These are phyloP conservation scores for Moesziomyces aphidis DNA, from an alignment of 1,284 basidiomycete genomes.

Conservation along the genomic window DNA sequence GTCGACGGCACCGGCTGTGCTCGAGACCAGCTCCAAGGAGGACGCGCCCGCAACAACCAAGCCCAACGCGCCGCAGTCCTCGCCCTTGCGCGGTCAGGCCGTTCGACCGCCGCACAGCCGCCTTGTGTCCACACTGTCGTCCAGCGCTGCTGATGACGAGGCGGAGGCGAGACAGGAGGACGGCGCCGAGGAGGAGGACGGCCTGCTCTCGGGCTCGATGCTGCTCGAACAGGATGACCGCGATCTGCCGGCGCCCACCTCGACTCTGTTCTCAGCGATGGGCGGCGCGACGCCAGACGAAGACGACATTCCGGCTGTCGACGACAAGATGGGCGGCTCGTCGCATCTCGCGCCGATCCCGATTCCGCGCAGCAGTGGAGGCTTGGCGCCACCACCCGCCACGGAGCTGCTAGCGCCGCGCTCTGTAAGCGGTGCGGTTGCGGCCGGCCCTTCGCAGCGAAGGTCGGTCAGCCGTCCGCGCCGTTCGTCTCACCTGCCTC, in stretches of 20 bases:
- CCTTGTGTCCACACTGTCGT: conserved; percentile 17
- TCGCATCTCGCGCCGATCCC: conserved; percentile 48
- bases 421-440: conserved; percentile 13
- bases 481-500: conserved; percentile 44
- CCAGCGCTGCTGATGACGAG: conserved; percentile 34
- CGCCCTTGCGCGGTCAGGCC: conserved; percentile 4
- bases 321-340: conserved; percentile 54
- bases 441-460: conserved; percentile 12
- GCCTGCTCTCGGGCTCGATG: conserved; percentile 40
- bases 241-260: conserved; percentile 40
- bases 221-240: conserved; percentile 43
- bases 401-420: conserved; percentile 14
- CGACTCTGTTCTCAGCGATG: conserved; percentile 39
- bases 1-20: no score
- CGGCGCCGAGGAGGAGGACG: conserved; percentile 36
- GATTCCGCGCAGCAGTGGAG: conserved; percentile 41
- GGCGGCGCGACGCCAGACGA: conserved; percentile 39
- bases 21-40: neutral
- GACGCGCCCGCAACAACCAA: neutral
- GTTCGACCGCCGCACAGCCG: conserved; percentile 20
- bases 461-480: conserved; percentile 41
- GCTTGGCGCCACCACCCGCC: conserved; percentile 19
- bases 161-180: conserved; percentile 22
- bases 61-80: neutral
- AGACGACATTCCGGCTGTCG: conserved; percentile 58